A percentile compares a stretch with the other conserved stretches of the same genome.
Conservation (phyloP, 768 basidiomycete genomes). For the Suillus variegatus region DNA sequence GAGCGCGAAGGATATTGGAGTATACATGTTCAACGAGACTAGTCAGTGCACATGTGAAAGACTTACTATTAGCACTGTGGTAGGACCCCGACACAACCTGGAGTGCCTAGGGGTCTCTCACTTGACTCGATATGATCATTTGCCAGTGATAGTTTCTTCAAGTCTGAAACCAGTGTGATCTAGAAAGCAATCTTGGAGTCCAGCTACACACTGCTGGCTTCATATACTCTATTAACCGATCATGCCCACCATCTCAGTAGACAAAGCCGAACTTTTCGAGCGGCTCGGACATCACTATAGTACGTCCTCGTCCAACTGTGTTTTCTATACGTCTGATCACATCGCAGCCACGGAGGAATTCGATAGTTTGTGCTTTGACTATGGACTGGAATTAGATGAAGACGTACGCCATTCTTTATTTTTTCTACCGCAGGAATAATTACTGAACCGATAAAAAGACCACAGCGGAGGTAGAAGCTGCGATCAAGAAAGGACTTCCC, state of each 20-base stretch:
- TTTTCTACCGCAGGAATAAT: background rate
- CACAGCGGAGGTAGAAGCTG: slow-evolving; percentile 81
- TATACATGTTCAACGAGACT: background rate
- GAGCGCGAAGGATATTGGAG: slow-evolving; percentile 10
- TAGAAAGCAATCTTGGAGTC: background rate
- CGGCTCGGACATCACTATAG: slow-evolving; percentile 83
- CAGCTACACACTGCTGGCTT: slow-evolving; percentile 1
- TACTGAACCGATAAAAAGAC: slow-evolving; percentile 54
- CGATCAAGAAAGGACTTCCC: slow-evolving; percentile 80
- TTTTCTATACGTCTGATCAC: slow-evolving; percentile 10
- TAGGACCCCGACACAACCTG: background rate
- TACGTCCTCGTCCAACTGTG: slow-evolving; percentile 32
- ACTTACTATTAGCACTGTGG: background rate
- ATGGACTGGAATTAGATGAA: slow-evolving; percentile 96
- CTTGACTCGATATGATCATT: slow-evolving; percentile 12
- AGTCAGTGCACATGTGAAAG: background rate
- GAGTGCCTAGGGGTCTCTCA: slow-evolving; percentile 22
- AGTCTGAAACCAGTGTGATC: slow-evolving; percentile 1
- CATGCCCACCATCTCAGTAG: slow-evolving; percentile 95
- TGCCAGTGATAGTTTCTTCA: background rate
- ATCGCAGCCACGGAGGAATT: slow-evolving; percentile 87
- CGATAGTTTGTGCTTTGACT: slow-evolving; percentile 94
- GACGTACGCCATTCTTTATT: slow-evolving; percentile 62
- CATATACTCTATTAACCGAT: slow-evolving; percentile 6
- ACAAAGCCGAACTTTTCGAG: slow-evolving; percentile 93